phyloP scores from a whole-genome alignment of 257 asterid genomes.

The Solanum lycopersicoides region DNA sequence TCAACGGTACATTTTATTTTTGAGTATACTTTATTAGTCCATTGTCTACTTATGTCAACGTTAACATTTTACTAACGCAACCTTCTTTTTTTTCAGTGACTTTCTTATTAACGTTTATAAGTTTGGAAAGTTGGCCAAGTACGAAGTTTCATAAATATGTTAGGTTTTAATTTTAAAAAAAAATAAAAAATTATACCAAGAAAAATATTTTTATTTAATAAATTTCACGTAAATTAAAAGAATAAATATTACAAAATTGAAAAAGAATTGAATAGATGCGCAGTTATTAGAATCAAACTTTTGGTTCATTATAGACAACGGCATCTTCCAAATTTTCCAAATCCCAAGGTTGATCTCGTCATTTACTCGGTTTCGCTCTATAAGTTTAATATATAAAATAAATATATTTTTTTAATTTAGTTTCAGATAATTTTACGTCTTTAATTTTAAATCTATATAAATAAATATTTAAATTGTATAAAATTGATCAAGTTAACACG shows the following conservation, averaged over 20 bases:
- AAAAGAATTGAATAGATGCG: neutral
- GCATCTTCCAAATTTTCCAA: neutral
- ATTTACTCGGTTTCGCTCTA: neutral
- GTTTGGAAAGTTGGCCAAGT: neutral
- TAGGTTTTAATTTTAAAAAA: neutral
- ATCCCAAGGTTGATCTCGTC: neutral
- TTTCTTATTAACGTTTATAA: neutral
- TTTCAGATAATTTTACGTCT: too few relatives aligned
- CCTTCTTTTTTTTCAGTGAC: neutral
- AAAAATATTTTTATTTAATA: neutral
- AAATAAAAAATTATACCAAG: neutral
- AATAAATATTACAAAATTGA: too few relatives aligned
- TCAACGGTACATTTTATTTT: neutral
- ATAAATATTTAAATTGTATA: too few relatives aligned
- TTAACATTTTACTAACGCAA: neutral
- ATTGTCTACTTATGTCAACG: neutral
- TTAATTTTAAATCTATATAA: fast-evolving
- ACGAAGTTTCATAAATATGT: neutral
- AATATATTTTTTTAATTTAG: too few relatives aligned
- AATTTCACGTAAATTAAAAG: too few relatives aligned
- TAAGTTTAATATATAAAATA: too few relatives aligned
- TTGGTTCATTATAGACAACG: neutral
- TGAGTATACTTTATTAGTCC: neutral
- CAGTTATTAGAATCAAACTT: neutral
- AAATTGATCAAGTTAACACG: too few relatives aligned